Evolutionary conservation across 208 protist genomes (phyloP), one percentile per base, ranked within the genome.

Genomic region (Jaenimonas drosophilae): DNA sequence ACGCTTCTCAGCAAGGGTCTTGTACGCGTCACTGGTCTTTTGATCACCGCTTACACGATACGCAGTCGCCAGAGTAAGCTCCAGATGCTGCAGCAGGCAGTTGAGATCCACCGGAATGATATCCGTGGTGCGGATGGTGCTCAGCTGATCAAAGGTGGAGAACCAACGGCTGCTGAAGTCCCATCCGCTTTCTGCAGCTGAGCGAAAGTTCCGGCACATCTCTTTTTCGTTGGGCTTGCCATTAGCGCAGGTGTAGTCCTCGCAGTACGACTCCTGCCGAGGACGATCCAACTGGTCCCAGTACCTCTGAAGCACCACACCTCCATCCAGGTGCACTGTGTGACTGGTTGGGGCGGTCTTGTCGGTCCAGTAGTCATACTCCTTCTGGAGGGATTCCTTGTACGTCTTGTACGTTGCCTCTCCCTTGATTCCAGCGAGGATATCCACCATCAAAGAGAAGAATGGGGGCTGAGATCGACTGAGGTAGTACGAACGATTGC

Each of bases 81-180:
- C 51, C 17, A 55, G 32, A 6, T 24, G 23, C 25, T 68, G 67
- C 5, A 42, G 9, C 2, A 76, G 48, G 11, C 24, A 21, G 29
- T 76, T 75, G 4, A 77, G 43, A 45, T 77, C 70, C 11, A 79
- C 70, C 6, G 70, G 70, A 12, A 69, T 9, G 3, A 77, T 21
- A 5, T 46, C 14, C 28, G 46, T 40, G 4, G 54, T 71, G 21
- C 43, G 6, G 17, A 75, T 72, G 3, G 45, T 24, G 0, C 1
- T 9, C 7, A 76, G 11, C 7, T 42, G 16, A 11, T 21, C 37
- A 7, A 20, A 21, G 16, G 7, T 42, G 19, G 37, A 11, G 6
- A 76, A 17, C 67, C 67, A 68, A 9, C 47, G 21, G 30, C 29
- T 29, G 21, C 4, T 37, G 12, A 61, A 45, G 21, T 64, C 61